Percentiles rank a stretch among this genome's conserved stretches.
Conservation (phyloP, 306 rosid species). For the Pterocarpus macrocarpus region DNA sequence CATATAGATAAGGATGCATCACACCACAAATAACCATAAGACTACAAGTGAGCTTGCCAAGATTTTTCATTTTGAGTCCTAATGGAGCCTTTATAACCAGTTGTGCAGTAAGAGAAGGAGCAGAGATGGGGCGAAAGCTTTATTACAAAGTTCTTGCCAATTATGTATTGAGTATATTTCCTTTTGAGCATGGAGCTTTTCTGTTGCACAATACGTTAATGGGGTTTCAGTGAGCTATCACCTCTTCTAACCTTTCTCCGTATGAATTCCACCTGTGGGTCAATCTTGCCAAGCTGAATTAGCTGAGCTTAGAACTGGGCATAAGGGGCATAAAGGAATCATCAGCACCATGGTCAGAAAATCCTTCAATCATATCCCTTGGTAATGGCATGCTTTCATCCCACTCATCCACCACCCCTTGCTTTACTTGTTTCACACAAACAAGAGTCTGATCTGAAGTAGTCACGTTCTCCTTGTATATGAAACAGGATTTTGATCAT, state of each 20-base stretch:
- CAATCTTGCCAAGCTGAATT: constrained; percentile 61
- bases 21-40: too few species aligned
- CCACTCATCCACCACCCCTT: constrained; percentile 72
- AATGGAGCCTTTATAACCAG: too few species aligned
- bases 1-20: too few species aligned
- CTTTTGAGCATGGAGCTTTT: constrained; percentile 55
- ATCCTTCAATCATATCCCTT: constrained; percentile 76
- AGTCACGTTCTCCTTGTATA: constrained; percentile 46
- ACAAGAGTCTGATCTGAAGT: constrained; percentile 49
- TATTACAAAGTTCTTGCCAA: too few species aligned
- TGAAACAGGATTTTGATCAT: neutral
- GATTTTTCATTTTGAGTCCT: too few species aligned
- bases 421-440: constrained; percentile 78
- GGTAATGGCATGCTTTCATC: constrained; percentile 81
- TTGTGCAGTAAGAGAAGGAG: too few species aligned
- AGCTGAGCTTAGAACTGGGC: constrained; percentile 66
- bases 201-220: constrained; percentile 57
- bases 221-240: constrained; percentile 56
- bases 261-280: constrained; percentile 51
- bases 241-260: constrained; percentile 77
- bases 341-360: constrained; percentile 47
- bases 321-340: constrained; percentile 56
- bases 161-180: too few species aligned
- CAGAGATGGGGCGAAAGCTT: too few species aligned
- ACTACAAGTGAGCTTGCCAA: too few species aligned